Base-by-base conservation (phyloP, 2,329 filamentous ascomycete species). In the Fusarium udum region DNA sequence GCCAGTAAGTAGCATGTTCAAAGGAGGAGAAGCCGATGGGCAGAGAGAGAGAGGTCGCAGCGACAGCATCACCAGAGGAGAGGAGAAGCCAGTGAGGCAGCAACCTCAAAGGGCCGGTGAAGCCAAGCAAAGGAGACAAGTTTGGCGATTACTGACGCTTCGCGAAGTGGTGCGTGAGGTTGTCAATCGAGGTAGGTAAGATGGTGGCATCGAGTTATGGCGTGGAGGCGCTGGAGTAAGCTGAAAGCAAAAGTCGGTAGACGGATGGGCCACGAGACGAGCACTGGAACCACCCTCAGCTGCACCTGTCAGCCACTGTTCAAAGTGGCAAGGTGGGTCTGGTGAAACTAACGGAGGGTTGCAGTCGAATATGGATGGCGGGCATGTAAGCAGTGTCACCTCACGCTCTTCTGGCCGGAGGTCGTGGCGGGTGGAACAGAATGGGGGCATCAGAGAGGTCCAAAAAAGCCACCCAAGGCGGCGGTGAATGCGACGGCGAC, bases 321-420 rank as follows among this genome's bases (percentile, higher is more conserved):
- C 14, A 31, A 16, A n/a, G 20, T 12, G 11, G 20, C 3, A 12
- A 31, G 20, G 7, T 16, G 20, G 9, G 16, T 16, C 10, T 31
- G 14, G 26, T 16, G 28, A 46, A 22, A 31, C 20, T 16, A 11
- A 15, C 18, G 12, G 18, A 9, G 10, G 12, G 7, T 6, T 46
- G 13, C 6, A 46, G 18, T 22, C 6, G 8, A 46, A 31, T 12
- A 4, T 4, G 8, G 28, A 31, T 12, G 7, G 14, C 2, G 20
- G n/a, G 45, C 6, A 15, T 7, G 6, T 2, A 22, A 28, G 18
- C 3, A 28, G 18, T 22, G 3, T 22, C 14, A 48, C 14, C 45
- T 2, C 10, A 48, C 0, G 45, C 45, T 1, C 4, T 16, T 22
- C 28, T 4, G 14, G 13, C 24, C 7, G 18, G 45, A 28, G 5